Evolutionary conservation across 2,329 filamentous ascomycete species (phyloP).

Genomic region (Colletotrichum sp.): DNA sequence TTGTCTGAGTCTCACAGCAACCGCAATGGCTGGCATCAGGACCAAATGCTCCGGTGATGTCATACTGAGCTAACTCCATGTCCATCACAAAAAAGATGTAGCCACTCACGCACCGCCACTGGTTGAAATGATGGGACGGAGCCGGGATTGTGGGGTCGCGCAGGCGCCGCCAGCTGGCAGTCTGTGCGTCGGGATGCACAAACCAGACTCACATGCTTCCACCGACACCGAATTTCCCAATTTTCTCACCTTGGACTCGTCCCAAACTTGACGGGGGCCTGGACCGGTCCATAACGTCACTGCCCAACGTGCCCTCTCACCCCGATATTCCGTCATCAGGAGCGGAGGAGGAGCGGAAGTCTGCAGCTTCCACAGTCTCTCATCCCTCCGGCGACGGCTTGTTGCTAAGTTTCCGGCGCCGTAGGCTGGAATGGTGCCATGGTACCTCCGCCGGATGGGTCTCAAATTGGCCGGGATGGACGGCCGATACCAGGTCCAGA

Average conservation of each 20-base stretch:
- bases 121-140: background rate
- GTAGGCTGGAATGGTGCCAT: background rate
- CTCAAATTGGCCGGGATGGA: background rate
- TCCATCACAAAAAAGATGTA: background rate
- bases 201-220: background rate
- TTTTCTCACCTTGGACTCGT: background rate
- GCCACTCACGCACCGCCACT: conserved; percentile 17
- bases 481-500: background rate
- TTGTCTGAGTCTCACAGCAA: background rate
- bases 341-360: background rate
- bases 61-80: conserved; percentile 16
- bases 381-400: background rate
- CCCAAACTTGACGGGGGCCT: background rate
- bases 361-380: background rate
- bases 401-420: background rate
- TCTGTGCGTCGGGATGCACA: background rate
- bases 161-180: background rate
- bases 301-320: background rate
- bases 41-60: conserved; percentile 25
- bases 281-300: conserved; percentile 13
- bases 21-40: background rate
- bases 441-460: background rate
- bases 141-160: background rate
- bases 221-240: background rate
- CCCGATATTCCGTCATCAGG: background rate